A percentile compares a stretch with the other conserved stretches of the same genome.
These are phyloP conservation scores for Carnegiea gigantea DNA, from an alignment of 179 eudicot genomes.

Conservation along the genomic window DNA sequence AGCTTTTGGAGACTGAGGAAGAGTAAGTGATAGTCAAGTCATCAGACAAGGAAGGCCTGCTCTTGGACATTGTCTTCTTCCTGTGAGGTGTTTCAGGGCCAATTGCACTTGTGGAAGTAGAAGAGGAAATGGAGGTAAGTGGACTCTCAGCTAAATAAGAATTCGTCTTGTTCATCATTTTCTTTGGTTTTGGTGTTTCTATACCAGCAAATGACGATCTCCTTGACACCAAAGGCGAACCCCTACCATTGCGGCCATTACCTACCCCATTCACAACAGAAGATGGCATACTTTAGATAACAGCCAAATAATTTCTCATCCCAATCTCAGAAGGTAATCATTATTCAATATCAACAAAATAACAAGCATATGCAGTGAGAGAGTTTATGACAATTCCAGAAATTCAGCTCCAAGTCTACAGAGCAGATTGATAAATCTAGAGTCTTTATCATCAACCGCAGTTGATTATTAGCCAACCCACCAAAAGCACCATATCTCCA, in stretches of 20 bases:
- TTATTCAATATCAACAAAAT: neutral
- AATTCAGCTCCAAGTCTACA: neutral
- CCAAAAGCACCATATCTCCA: no score
- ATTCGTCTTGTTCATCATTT: conserved; percentile 37
- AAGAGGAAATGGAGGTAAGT: conserved; percentile 16
- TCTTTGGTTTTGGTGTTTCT: conserved; percentile 49
- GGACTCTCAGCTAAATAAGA: conserved; percentile 38
- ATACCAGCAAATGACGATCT: conserved; percentile 32
- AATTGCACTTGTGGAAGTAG: conserved; percentile 20
- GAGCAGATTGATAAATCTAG: neutral
- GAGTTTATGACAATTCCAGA: neutral
- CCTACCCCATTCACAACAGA: neutral
- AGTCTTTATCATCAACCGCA: no score
- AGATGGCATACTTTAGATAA: conserved; percentile 5
- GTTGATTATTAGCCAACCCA: neutral
- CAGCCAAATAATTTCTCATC: neutral
- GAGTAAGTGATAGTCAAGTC: conserved; percentile 34
- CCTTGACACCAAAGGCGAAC: conserved; percentile 44
- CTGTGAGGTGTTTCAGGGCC: conserved; percentile 25
- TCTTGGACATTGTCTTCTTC: conserved; percentile 26
- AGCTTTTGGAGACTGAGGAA: conserved; percentile 45
- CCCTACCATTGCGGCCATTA: conserved; percentile 1
- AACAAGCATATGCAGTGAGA: no score
- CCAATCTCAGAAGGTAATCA: neutral
- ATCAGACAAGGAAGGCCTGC: conserved; percentile 33